A percentile compares a stretch with the other conserved stretches of the same genome.
These are phyloP conservation scores for Tricharina praecox DNA, from an alignment of 495 filamentous ascomycete genomes.

Conservation along the genomic window DNA sequence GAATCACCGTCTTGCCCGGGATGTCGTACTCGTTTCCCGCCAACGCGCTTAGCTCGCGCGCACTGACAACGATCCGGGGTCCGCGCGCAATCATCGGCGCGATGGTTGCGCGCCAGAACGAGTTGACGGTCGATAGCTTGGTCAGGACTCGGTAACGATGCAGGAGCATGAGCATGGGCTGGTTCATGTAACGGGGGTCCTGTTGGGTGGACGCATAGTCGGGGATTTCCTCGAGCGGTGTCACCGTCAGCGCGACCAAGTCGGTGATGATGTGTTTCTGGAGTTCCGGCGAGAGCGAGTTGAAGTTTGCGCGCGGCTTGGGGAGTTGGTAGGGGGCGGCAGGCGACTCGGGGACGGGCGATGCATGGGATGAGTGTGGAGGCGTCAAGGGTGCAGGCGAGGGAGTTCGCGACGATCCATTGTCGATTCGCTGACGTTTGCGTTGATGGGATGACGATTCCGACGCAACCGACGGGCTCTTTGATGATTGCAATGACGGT, in stretches of 20 bases:
- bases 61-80: not conserved
- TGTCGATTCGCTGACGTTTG: not conserved
- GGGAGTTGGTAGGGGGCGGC: not conserved
- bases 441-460: not conserved
- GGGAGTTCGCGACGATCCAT: not conserved
- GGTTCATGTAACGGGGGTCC: not conserved
- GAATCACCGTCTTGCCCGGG: not conserved
- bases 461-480: no score
- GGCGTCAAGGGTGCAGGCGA: not conserved
- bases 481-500: no score
- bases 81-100: not conserved
- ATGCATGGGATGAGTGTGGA: not conserved
- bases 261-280: not conserved
- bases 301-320: not conserved
- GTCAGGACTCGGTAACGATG: not conserved
- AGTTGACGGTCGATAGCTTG: not conserved
- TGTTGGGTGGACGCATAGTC: not conserved
- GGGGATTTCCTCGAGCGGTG: not conserved
- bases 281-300: not conserved
- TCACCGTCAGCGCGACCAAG: not conserved
- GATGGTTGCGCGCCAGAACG: not conserved
- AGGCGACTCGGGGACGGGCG: not conserved
- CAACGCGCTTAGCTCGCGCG: not conserved
- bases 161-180: not conserved
- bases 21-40: conserved; percentile 1